Conservation (phyloP, 306 rosid species). For the Vachellia pachyceras region DNA sequence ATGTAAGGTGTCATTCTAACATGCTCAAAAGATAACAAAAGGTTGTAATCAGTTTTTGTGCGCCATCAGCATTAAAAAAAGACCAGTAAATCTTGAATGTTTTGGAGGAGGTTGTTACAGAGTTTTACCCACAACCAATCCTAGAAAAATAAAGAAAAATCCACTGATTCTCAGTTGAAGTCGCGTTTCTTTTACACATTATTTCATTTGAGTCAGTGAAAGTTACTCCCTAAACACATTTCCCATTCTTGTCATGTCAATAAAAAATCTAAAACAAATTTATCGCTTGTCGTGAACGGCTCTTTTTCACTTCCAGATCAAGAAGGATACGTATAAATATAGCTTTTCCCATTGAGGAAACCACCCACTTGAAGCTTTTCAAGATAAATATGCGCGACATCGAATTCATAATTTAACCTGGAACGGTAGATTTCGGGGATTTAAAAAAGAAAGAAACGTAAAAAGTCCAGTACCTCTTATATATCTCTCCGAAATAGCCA, state of each 20-base stretch:
- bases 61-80: background rate
- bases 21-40: constrained; percentile 2
- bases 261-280: constrained; percentile 1
- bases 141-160: constrained; percentile 14
- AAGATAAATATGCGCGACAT: background rate
- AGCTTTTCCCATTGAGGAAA: constrained; percentile 14
- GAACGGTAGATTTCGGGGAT: background rate
- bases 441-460: background rate
- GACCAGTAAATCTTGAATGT: background rate
- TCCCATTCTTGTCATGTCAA: background rate
- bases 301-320: constrained; percentile 18
- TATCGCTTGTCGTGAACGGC: background rate
- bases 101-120: background rate
- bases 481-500: constrained; percentile 80
- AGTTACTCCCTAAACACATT: constrained; percentile 16
- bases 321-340: background rate
- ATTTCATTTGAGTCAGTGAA: background rate
- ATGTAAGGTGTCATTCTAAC: constrained; percentile 4
- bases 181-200: background rate
- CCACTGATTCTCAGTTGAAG: background rate
- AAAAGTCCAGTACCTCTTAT: constrained; percentile 55
- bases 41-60: constrained; percentile 5
- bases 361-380: background rate
- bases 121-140: constrained; percentile 8
- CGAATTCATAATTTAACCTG: constrained; percentile 18